Evolutionary conservation across 169 alveolate genomes (phyloP).

Genomic region (Cryptosporidium ubiquitum): DNA sequence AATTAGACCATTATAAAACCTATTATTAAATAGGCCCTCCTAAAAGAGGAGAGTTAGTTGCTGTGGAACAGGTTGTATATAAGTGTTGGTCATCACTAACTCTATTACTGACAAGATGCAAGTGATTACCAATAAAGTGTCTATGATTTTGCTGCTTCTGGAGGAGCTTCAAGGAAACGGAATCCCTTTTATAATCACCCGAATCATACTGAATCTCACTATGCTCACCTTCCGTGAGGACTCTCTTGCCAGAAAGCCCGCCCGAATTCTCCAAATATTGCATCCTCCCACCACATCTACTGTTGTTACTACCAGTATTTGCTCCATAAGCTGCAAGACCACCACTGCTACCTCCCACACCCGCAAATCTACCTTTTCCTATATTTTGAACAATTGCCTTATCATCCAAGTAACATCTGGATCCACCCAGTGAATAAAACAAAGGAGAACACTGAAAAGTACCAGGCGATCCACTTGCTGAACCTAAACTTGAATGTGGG

Average conservation of each 20-base stretch:
- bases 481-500: conserved; percentile 47
- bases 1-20: neutral
- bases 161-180: neutral
- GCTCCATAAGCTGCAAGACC: neutral
- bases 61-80: conserved; percentile 67
- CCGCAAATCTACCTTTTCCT: neutral
- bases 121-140: neutral
- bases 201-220: conserved; percentile 3
- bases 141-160: neutral
- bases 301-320: neutral
- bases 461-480: conserved; percentile 22
- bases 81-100: conserved; percentile 31
- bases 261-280: neutral
- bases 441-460: conserved; percentile 45
- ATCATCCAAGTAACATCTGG: conserved; percentile 46
- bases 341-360: neutral
- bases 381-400: conserved; percentile 5
- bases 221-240: neutral
- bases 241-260: neutral
- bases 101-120: conserved; percentile 24
- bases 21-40: conserved; percentile 6
- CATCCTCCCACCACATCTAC: neutral
- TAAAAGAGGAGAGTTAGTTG: conserved; percentile 61
- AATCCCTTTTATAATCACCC: neutral
- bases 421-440: conserved; percentile 11